Evolutionary conservation across 2,329 filamentous ascomycete genomes (phyloP).

Genomic region (Neopestalotiopsis sp.): DNA sequence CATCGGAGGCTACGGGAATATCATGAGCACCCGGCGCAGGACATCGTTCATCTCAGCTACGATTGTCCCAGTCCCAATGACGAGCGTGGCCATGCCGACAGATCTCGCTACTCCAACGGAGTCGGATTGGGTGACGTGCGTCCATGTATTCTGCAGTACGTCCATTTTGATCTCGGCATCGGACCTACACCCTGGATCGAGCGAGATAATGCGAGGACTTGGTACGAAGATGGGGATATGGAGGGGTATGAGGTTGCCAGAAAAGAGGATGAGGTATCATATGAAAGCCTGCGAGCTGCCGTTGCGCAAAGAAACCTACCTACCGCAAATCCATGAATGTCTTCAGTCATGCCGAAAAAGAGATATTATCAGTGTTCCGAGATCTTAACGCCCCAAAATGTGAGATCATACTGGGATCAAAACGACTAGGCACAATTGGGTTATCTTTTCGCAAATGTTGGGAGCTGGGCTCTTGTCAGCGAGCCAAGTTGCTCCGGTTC

Average conservation of each 20-base stretch:
- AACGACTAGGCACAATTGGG: too few species aligned
- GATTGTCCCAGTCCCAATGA: conserved; percentile 15
- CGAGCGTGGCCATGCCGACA: not conserved
- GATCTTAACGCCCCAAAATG: too few species aligned
- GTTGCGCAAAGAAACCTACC: not conserved
- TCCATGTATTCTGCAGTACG: conserved; percentile 15
- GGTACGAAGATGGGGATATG: not conserved
- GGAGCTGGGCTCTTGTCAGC: too few species aligned
- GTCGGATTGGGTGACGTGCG: conserved; percentile 3
- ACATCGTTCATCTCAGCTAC: conserved; percentile 16
- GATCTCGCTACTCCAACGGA: not conserved
- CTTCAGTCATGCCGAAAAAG: too few species aligned
- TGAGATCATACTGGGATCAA: too few species aligned
- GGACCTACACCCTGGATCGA: conserved; percentile 16
- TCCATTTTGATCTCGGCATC: conserved; percentile 16
- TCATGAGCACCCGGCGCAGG: not conserved
- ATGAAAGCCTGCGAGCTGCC: not conserved
- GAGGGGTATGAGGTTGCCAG: conserved; percentile 1
- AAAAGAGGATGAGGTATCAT: conserved; percentile 6
- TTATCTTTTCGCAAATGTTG: too few species aligned
- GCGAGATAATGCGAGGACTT: not conserved
- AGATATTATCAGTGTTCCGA: too few species aligned
- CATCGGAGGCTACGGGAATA: not conserved
- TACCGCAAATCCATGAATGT: too few species aligned
- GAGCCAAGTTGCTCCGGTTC: too few species aligned